Base-by-base conservation (phyloP, 306 rosid genomes). In the Lathyrus aphaca region DNA sequence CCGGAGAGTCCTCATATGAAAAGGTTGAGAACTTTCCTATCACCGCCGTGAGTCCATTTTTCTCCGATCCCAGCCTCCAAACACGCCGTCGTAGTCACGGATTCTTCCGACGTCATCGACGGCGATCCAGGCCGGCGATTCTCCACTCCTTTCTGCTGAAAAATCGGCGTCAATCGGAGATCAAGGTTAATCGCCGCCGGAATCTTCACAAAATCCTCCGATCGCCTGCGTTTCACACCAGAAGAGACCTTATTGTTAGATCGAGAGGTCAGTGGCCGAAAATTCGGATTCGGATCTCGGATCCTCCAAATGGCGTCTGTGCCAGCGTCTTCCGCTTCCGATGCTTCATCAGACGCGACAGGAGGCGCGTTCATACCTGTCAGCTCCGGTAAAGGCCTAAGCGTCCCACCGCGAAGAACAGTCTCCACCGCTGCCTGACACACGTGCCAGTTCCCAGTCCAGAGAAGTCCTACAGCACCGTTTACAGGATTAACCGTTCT, bases 371-470 rank as follows among this genome's bases (percentile, higher is more conserved):
- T 68, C 2, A 73, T 2, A 0, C 71, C 77, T 7, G 81, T 50
- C 40, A 84, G 74, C 67, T 84, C 97, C 55, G 93, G 88, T 46
- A 87, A 66, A 32, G 93, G 86, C 29, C 82, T 64, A 6, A 91
- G 64, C 0, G 86, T 72, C 4, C 97, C 97, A 8, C 97, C 97
- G 0, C 89, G 88, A 21, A 91, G 90, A 15, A 91, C 91, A 0
- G 91, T 91, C 74, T 91, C 96, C 10, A 91, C 96, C 29, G 97
- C 97, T 0, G 94, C 89, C 79, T 87, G 94, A 66, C 96, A 91
- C 72, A 88, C 83, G 78, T 86, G 87, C 97, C 97, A 91, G 85
- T 87, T 91, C n/a, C 97, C 96, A 4, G 91, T 85, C 97, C 96
- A 89, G 10, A 91, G 75, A 39, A 91, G 84, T 5, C 97, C 97